phyloP scores from a whole-genome alignment of 2,329 filamentous ascomycete genomes.

The Cladobotryum mycophilum region DNA sequence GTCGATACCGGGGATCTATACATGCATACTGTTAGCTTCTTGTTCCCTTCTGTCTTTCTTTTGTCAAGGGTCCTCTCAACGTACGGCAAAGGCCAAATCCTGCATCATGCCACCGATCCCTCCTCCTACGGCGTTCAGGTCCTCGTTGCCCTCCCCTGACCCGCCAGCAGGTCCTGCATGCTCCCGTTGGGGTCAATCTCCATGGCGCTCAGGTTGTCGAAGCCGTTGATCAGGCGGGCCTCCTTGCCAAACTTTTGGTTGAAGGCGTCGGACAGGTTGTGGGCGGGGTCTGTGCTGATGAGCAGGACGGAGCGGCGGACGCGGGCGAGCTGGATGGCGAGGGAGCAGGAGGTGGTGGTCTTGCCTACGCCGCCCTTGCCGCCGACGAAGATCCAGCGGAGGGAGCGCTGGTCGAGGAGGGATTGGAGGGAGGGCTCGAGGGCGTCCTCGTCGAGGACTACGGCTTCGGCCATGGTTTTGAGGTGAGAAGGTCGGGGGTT shows the following conservation, averaged over 20 bases:
- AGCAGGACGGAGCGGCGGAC: conserved; percentile 92
- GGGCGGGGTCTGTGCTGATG: conserved; percentile 96
- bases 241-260: conserved; percentile 99
- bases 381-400: conserved; percentile 98
- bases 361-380: conserved; percentile 98
- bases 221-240: conserved; percentile 84
- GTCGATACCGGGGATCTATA: conserved; percentile 91
- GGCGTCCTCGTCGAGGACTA: conserved; percentile 52
- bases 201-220: conserved; percentile 93
- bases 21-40: not conserved
- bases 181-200: conserved; percentile 98
- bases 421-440: conserved; percentile 91
- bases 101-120: conserved; percentile 95
- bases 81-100: conserved; percentile 88
- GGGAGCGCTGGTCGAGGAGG: conserved; percentile 87
- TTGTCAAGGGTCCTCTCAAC: conserved; percentile 21
- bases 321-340: conserved; percentile 94
- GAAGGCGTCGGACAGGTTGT: conserved; percentile 97
- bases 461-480: conserved; percentile 35
- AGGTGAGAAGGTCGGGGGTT: too few species aligned
- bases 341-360: conserved; percentile 97
- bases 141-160: conserved; percentile 55
- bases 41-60: not conserved
- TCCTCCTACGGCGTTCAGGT: conserved; percentile 60
- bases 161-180: conserved; percentile 87